Percentiles rank a stretch among this genome's conserved stretches.
phyloP scores from a whole-genome alignment of 2,329 filamentous ascomycete genomes.

The Fusarium temperatum region DNA sequence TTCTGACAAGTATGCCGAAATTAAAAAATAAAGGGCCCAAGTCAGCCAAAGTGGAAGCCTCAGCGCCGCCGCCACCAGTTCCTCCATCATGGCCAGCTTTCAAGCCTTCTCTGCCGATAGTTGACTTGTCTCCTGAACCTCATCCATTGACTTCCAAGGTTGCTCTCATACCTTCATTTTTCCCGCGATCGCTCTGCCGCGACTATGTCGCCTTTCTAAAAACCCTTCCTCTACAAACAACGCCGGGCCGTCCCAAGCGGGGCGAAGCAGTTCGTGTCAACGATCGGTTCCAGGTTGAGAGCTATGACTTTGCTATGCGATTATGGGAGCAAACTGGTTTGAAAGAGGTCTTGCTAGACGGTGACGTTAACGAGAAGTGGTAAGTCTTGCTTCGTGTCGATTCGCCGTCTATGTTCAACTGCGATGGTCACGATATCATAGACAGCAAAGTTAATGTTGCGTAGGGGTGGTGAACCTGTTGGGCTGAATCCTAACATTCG shows the following conservation, averaged over 20 bases:
- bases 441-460: conserved; percentile 29
- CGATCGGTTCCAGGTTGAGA: conserved; percentile 86
- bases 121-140: conserved; percentile 68
- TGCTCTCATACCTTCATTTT: conserved; percentile 76
- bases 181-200: conserved; percentile 77
- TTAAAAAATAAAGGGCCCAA: conserved; percentile 47
- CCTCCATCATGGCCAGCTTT: conserved; percentile 73
- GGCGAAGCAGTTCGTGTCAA: conserved; percentile 88
- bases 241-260: conserved; percentile 79
- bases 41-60: conserved; percentile 25
- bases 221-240: conserved; percentile 77
- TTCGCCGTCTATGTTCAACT: too few species aligned
- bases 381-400: conserved; percentile 43
- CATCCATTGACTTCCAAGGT: conserved; percentile 68
- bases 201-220: conserved; percentile 78
- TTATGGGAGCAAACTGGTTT: conserved; percentile 84
- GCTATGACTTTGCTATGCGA: conserved; percentile 75
- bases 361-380: conserved; percentile 54
- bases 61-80: conserved; percentile 44
- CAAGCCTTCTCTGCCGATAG: conserved; percentile 72
- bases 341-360: conserved; percentile 64
- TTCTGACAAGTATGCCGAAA: conserved; percentile 41
- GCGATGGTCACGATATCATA: not conserved
- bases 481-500: conserved; percentile 89
- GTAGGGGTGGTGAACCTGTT: conserved; percentile 84